Percentiles rank a stretch among this genome's conserved stretches.
These are phyloP conservation scores for Vairimorpha necatrix DNA, from an alignment of 371 early-diverging fungal genomes.

Conservation along the genomic window DNA sequence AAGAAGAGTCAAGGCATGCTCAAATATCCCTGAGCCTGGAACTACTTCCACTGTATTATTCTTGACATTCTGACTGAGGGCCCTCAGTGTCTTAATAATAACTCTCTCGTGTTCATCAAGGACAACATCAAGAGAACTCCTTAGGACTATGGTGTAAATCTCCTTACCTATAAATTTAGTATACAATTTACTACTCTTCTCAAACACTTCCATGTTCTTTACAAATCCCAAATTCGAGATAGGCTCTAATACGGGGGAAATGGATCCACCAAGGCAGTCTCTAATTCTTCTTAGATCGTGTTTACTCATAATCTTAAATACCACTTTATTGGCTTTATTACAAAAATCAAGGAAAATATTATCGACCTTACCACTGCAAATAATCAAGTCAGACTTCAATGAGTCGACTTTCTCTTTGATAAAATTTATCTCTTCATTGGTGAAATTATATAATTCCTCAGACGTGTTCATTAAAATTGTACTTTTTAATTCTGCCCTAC, in stretches of 20 bases:
- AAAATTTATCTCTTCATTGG: conserved; percentile 73
- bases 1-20: background rate
- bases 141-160: conserved; percentile 58
- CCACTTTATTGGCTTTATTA: conserved; percentile 52
- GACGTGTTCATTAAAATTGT: conserved; percentile 92
- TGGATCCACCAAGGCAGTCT: conserved; percentile 50
- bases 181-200: conserved; percentile 51
- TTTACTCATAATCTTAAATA: conserved; percentile 60
- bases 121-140: conserved; percentile 48
- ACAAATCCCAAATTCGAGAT: conserved; percentile 30
- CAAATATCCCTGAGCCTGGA: conserved; percentile 32
- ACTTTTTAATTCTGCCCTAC: conserved; percentile 95
- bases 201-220: conserved; percentile 32
- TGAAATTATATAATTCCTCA: conserved; percentile 85
- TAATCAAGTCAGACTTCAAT: conserved; percentile 70
- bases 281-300: conserved; percentile 62
- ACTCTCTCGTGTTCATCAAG: conserved; percentile 61
- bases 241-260: conserved; percentile 42
- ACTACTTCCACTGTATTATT: conserved; percentile 20
- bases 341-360: conserved; percentile 56
- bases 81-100: conserved; percentile 35
- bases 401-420: conserved; percentile 70
- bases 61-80: conserved; percentile 40
- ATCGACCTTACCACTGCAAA: conserved; percentile 61
- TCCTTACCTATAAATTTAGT: conserved; percentile 44